phyloP scores from a whole-genome alignment of 2,329 filamentous ascomycete genomes.

The Monosporascus ibericus region DNA sequence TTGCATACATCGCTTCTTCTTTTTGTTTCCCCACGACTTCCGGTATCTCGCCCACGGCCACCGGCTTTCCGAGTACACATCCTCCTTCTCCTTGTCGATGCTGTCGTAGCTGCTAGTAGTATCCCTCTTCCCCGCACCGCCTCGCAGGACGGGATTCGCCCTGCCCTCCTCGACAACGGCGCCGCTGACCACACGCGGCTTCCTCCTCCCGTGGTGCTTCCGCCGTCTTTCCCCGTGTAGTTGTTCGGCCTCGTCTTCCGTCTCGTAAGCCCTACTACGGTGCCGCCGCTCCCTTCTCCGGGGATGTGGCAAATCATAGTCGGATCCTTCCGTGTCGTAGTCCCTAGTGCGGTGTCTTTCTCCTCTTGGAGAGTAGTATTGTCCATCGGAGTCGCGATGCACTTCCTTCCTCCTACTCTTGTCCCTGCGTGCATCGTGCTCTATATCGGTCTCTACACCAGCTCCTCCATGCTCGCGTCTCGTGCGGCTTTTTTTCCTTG shows the following conservation, averaged over 20 bases:
- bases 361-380: conserved; percentile 2
- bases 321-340: conserved; percentile 9
- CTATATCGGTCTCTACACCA: neutral
- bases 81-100: conserved; percentile 41
- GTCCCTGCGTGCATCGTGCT: neutral
- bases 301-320: conserved; percentile 10
- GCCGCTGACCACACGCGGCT: conserved; percentile 62
- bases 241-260: conserved; percentile 13
- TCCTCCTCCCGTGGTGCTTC: conserved; percentile 36
- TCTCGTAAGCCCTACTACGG: conserved; percentile 4
- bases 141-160: conserved; percentile 34
- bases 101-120: conserved; percentile 38
- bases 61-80: conserved; percentile 31
- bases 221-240: conserved; percentile 12
- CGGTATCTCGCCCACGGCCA: neutral
- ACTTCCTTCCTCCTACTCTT: neutral
- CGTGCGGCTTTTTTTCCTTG: conserved; percentile 9
- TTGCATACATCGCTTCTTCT: conserved; percentile 57
- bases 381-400: neutral
- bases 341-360: conserved; percentile 10
- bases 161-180: conserved; percentile 63
- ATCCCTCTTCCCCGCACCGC: conserved; percentile 29
- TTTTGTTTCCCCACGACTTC: conserved; percentile 36
- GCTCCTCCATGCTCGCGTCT: neutral
- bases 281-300: conserved; percentile 9